Evolutionary conservation across 2,329 filamentous ascomycete genomes (phyloP).

Genomic region (Xylaria sp.): DNA sequence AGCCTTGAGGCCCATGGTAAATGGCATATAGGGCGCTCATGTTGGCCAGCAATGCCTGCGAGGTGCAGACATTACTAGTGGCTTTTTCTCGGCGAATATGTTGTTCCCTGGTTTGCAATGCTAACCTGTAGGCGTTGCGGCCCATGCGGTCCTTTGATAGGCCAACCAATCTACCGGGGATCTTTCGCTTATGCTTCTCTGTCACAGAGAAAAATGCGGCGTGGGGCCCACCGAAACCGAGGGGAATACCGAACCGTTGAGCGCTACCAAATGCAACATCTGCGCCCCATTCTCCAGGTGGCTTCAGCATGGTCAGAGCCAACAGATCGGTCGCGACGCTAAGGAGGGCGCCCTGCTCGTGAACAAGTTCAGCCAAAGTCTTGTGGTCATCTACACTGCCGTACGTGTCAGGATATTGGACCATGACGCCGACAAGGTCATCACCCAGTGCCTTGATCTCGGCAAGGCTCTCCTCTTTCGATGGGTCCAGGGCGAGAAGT

Average conservation of each 20-base stretch:
- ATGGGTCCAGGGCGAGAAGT: slow-evolving; percentile 74
- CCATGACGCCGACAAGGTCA: slow-evolving; percentile 84
- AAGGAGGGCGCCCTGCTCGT: slow-evolving; percentile 78
- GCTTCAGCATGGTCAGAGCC: slow-evolving; percentile 83
- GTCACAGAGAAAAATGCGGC: slow-evolving; percentile 94
- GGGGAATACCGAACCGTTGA: slow-evolving; percentile 88
- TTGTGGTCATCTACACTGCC: slow-evolving; percentile 80
- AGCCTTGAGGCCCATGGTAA: slow-evolving; percentile 85
- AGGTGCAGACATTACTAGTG: slow-evolving; percentile 96
- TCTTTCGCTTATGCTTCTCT: slow-evolving; percentile 92
- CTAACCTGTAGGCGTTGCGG: slow-evolving; percentile 78
- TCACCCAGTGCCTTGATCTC: slow-evolving; percentile 76
- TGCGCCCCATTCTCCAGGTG: slow-evolving; percentile 91
- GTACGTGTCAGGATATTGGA: slow-evolving; percentile 93
- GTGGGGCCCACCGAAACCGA: slow-evolving; percentile 93
- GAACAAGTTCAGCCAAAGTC: slow-evolving; percentile 74
- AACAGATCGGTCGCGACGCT: slow-evolving; percentile 89
- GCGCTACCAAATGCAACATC: slow-evolving; percentile 95
- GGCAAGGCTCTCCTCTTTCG: slow-evolving; percentile 64
- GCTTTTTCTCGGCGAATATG: slow-evolving; percentile 96
- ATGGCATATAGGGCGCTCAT: slow-evolving; percentile 95
- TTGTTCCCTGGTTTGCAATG: slow-evolving; percentile 92
- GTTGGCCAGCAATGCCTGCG: slow-evolving; percentile 90
- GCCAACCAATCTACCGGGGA: slow-evolving; percentile 88
- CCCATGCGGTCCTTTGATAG: slow-evolving; percentile 90